Percentiles rank a stretch among this genome's conserved stretches.
These are phyloP conservation scores for Eucalyptus rudis DNA, from an alignment of 345 rosid genomes.

Conservation along the genomic window DNA sequence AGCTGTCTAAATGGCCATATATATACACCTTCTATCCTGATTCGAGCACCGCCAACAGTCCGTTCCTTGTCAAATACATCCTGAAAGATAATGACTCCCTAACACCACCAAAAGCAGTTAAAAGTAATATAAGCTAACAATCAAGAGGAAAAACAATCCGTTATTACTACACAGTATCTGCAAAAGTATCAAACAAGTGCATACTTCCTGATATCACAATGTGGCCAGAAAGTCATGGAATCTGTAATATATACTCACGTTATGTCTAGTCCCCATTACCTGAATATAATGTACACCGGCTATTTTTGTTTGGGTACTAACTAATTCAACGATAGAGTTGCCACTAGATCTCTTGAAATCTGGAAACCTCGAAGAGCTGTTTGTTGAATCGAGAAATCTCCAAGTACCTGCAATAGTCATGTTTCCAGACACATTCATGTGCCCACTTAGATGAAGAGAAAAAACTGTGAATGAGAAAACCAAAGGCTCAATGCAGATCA, in stretches of 20 bases:
- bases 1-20: conserved; percentile 99
- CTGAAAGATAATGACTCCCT: conserved; percentile 97
- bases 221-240: not conserved
- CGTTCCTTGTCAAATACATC: conserved; percentile 83
- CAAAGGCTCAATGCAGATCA: not conserved
- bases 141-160: not conserved
- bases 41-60: conserved; percentile 89
- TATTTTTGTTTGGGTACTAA: conserved; percentile 81
- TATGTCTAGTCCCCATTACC: conserved; percentile 21
- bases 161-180: not conserved
- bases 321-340: conserved; percentile 69
- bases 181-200: not conserved
- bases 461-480: not conserved
- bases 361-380: conserved; percentile 76
- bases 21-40: conserved; percentile 96
- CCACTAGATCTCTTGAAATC: conserved; percentile 73
- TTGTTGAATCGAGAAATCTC: conserved; percentile 70
- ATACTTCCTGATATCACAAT: not conserved
- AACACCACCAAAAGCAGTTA: not conserved
- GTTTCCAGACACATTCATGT: not conserved
- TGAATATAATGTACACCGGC: conserved; percentile 93
- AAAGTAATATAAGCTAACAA: not conserved
- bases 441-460: not conserved
- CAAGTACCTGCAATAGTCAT: conserved; percentile 52
- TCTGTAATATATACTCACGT: not conserved